Percentiles rank a stretch among this genome's conserved stretches.
phyloP scores from a whole-genome alignment of 78 protist species.

The Dictyostelium capitatum region DNA sequence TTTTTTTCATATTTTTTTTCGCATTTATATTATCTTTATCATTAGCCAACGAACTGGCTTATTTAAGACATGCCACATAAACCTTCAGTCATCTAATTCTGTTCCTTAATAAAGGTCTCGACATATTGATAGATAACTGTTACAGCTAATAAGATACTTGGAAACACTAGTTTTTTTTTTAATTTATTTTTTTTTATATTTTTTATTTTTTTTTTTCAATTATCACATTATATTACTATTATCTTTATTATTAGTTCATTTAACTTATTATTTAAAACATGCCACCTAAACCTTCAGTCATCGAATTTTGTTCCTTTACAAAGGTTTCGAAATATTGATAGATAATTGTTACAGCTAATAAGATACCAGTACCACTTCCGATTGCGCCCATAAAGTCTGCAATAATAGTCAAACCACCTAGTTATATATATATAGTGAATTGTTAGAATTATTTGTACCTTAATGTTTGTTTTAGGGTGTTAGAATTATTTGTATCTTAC shows the following conservation, averaged over 20 bases:
- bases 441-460: too few relatives aligned
- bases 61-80: slow-evolving; percentile 65
- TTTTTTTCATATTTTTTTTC: neutral
- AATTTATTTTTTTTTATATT: neutral
- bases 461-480: too few relatives aligned
- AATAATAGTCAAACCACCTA: too few relatives aligned
- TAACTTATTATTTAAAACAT: slow-evolving; percentile 44
- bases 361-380: slow-evolving; percentile 99
- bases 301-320: slow-evolving; percentile 93
- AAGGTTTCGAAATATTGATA: slow-evolving; percentile 98
- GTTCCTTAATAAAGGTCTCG: slow-evolving; percentile 97
- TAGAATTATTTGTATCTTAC: too few relatives aligned
- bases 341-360: slow-evolving; percentile 99
- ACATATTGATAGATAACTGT: slow-evolving; percentile 98
- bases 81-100: slow-evolving; percentile 78
- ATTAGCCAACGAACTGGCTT: neutral
- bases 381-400: slow-evolving; percentile 98
- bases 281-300: slow-evolving; percentile 70
- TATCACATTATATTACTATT: neutral
- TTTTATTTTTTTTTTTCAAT: neutral
- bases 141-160: slow-evolving; percentile 99
- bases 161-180: too few relatives aligned
- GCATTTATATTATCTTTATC: neutral
- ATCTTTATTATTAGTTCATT: neutral
- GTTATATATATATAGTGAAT: too few relatives aligned